A percentile compares a stretch with the other conserved stretches of the same genome.
These are phyloP conservation scores for Backusella circina DNA, from an alignment of 192 early-diverging fungal genomes.

Conservation along the genomic window DNA sequence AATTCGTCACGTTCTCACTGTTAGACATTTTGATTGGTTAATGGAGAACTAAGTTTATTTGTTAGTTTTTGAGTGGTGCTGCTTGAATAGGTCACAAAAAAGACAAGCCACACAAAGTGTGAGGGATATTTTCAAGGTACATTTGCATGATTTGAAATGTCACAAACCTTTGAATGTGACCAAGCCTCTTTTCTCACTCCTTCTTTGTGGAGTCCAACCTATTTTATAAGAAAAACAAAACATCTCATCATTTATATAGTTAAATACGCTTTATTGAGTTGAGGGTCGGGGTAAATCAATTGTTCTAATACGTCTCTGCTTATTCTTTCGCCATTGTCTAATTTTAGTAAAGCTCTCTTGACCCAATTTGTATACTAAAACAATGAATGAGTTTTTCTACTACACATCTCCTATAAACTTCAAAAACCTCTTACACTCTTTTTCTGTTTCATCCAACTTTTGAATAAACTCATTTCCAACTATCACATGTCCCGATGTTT, in stretches of 20 bases:
- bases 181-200: too few species aligned
- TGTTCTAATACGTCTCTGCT: neutral
- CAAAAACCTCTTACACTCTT: conserved; percentile 29
- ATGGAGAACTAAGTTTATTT: neutral
- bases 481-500: conserved; percentile 30
- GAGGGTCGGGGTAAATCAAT: neutral
- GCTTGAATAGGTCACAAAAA: neutral
- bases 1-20: neutral
- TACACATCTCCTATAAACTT: neutral
- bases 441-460: conserved; percentile 48
- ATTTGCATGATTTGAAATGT: neutral
- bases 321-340: conserved; percentile 1
- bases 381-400: neutral
- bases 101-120: neutral
- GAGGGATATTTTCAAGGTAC: neutral
- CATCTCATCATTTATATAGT: too few species aligned
- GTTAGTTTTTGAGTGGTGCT: neutral
- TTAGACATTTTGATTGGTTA: neutral
- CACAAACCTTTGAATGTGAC: too few species aligned
- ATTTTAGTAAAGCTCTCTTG: neutral
- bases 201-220: too few species aligned
- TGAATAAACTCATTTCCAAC: conserved; percentile 38
- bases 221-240: too few species aligned
- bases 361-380: neutral
- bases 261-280: neutral